These are phyloP conservation scores for Pseudogymnoascus verrucosus DNA, from an alignment of 2,329 filamentous ascomycete genomes.

Conservation along the genomic window DNA sequence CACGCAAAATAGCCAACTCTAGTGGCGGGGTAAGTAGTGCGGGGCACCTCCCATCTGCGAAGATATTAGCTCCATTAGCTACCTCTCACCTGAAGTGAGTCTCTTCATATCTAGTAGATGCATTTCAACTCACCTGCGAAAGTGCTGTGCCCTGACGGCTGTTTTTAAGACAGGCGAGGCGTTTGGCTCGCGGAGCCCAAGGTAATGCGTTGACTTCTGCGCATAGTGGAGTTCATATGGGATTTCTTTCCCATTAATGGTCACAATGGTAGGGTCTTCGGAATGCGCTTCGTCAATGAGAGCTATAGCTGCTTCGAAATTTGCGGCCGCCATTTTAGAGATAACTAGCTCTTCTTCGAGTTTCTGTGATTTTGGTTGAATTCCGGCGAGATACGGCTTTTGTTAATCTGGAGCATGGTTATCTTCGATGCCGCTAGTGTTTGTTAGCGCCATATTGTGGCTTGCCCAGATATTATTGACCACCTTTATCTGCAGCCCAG, in stretches of 20 bases:
- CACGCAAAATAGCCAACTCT: slow-evolving; percentile 72
- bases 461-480: not conserved
- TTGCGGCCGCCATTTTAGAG: slow-evolving; percentile 15
- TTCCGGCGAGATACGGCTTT: not conserved
- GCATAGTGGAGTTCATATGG: slow-evolving; percentile 82
- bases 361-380: not conserved
- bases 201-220: slow-evolving; percentile 68
- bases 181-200: slow-evolving; percentile 49
- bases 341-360: not conserved
- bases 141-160: slow-evolving; percentile 78
- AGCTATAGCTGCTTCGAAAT: slow-evolving; percentile 46
- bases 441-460: not conserved
- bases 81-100: too few species aligned
- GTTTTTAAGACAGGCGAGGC: slow-evolving; percentile 62
- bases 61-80: not conserved
- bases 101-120: too few species aligned
- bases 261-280: slow-evolving; percentile 53
- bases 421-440: not conserved
- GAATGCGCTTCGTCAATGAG: slow-evolving; percentile 69
- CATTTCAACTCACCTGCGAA: slow-evolving; percentile 46
- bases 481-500: not conserved
- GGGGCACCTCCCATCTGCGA: slow-evolving; percentile 69
- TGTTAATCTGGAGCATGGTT: not conserved
- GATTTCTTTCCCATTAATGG: slow-evolving; percentile 35
- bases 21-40: slow-evolving; percentile 64